These are phyloP conservation scores for Cystobasidiaceae sp. DNA, from an alignment of 1,284 basidiomycete genomes.

Conservation along the genomic window DNA sequence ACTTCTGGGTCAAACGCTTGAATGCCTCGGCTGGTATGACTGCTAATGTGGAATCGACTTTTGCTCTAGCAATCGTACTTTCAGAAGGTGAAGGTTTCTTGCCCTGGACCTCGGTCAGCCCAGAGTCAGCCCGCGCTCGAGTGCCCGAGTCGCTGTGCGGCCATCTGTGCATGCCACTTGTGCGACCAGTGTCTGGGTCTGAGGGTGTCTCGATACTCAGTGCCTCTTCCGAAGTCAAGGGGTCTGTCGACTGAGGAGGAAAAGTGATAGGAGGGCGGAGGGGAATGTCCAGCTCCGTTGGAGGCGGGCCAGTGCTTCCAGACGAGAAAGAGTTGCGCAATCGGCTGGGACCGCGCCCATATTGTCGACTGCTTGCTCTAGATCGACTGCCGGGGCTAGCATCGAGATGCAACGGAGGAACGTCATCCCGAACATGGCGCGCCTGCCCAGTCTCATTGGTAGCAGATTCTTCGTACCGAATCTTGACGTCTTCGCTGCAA, in stretches of 20 bases:
- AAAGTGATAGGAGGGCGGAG: not conserved
- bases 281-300: not conserved
- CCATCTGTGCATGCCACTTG: too few relatives aligned
- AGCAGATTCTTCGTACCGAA: constrained; percentile 65
- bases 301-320: constrained; percentile 3
- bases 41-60: constrained; percentile 91
- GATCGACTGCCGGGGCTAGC: not conserved
- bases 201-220: too few relatives aligned
- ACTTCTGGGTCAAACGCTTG: constrained; percentile 80
- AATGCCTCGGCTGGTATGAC: constrained; percentile 98
- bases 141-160: not conserved
- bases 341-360: constrained; percentile 4
- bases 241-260: not conserved
- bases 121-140: constrained; percentile 8
- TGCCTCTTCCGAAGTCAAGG: not conserved
- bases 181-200: too few relatives aligned
- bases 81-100: constrained; percentile 29
- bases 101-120: constrained; percentile 3
- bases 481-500: constrained; percentile 72
- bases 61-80: constrained; percentile 71
- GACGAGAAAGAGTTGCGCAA: constrained; percentile 27
- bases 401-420: constrained; percentile 21
- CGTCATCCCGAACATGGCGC: not conserved
- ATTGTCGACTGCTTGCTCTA: not conserved
- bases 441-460: constrained; percentile 35